Conservation (phyloP, 2,329 filamentous ascomycete genomes). For the Hypoxylon rubiginosum region DNA sequence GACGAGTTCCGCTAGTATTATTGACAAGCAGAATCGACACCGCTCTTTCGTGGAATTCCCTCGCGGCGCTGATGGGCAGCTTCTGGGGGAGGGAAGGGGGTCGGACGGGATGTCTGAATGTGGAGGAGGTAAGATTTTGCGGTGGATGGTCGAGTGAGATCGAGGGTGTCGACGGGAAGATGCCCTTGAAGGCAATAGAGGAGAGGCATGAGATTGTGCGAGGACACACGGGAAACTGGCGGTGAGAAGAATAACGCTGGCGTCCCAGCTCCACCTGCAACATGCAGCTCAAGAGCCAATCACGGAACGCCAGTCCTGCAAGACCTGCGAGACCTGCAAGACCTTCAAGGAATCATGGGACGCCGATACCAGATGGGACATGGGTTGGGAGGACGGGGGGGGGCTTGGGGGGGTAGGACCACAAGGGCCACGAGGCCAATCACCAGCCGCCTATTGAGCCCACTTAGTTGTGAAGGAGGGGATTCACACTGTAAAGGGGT, state of each 20-base stretch:
- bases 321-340: slow-evolving; percentile 4
- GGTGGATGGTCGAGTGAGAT: slow-evolving; percentile 51
- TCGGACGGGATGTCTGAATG: slow-evolving; percentile 45
- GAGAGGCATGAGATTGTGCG: slow-evolving; percentile 49
- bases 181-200: slow-evolving; percentile 47
- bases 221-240: slow-evolving; percentile 52
- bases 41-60: slow-evolving; percentile 58
- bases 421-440: slow-evolving; percentile 39
- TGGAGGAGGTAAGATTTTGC: slow-evolving; percentile 52
- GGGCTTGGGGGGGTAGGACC: slow-evolving; percentile 26
- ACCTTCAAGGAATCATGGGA: slow-evolving; percentile 38
- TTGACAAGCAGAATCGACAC: slow-evolving; percentile 59
- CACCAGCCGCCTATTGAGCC: slow-evolving; percentile 32
- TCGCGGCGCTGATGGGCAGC: slow-evolving; percentile 44
- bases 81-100: slow-evolving; percentile 49
- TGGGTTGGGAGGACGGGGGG: slow-evolving; percentile 28
- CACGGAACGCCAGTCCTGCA: slow-evolving; percentile 40
- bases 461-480: slow-evolving; percentile 11
- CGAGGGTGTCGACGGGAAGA: slow-evolving; percentile 49
- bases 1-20: slow-evolving; percentile 62
- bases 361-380: slow-evolving; percentile 37
- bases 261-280: slow-evolving; percentile 52
- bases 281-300: slow-evolving; percentile 49
- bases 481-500: neutral
- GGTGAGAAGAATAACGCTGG: slow-evolving; percentile 53